Conservation (phyloP, 768 basidiomycete species). For the Daedaleopsis sinensis region DNA sequence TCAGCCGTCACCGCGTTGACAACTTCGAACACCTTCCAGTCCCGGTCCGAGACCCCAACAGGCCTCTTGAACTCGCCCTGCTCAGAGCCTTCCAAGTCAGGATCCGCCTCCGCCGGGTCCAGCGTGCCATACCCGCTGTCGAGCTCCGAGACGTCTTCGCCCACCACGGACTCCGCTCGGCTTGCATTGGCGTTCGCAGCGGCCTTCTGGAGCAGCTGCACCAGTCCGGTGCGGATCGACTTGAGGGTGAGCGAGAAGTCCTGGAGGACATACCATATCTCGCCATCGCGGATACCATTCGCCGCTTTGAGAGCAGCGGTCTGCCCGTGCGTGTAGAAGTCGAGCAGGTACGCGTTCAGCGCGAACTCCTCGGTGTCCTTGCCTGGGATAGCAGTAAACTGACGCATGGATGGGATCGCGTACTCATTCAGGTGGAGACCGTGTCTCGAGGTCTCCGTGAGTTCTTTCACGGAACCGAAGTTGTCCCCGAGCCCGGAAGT, state of each 20-base stretch:
- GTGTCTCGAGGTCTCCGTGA: conserved; percentile 50
- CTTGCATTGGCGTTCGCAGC: conserved; percentile 7
- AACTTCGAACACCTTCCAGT: conserved; percentile 61
- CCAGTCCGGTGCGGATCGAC: conserved; percentile 51
- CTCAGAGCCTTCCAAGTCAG: conserved; percentile 29
- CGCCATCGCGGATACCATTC: conserved; percentile 62
- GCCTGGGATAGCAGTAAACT: conserved; percentile 30
- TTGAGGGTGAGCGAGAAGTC: conserved; percentile 57
- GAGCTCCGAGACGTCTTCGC: conserved; percentile 26
- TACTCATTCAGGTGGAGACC: conserved; percentile 62
- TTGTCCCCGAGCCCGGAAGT: conserved; percentile 66
- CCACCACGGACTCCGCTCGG: conserved; percentile 18
- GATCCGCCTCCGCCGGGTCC: conserved; percentile 33
- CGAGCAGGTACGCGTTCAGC: conserved; percentile 68
- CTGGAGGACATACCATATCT: conserved; percentile 66
- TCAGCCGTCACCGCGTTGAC: conserved; percentile 46
- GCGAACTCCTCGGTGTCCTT: conserved; percentile 31
- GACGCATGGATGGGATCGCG: conserved; percentile 58
- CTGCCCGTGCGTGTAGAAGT: conserved; percentile 73
- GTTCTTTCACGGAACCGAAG: conserved; percentile 54
- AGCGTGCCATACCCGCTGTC: conserved; percentile 38
- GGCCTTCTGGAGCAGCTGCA: conserved; percentile 44
- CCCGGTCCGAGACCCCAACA: conserved; percentile 41
- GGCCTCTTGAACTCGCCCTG: conserved; percentile 36
- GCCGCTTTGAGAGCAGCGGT: conserved; percentile 46